These are phyloP conservation scores for Daldinia bambusicola DNA, from an alignment of 495 filamentous ascomycete genomes.

Conservation along the genomic window DNA sequence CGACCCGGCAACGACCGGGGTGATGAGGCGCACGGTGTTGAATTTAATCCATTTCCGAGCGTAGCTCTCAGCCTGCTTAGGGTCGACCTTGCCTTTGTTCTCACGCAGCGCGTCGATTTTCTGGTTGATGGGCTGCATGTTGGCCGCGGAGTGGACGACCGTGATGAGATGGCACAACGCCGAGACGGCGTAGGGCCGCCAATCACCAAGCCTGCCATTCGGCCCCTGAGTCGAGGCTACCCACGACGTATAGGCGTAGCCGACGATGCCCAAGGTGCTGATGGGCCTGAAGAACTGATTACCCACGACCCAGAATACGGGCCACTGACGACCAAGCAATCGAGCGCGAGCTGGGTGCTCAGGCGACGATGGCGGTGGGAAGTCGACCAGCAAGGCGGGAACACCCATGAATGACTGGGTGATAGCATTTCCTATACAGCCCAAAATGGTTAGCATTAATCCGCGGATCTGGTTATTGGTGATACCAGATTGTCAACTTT, in stretches of 20 bases:
- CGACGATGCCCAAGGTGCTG: constrained; percentile 57
- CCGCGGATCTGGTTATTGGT: too few relatives aligned
- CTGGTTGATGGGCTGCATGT: constrained; percentile 63
- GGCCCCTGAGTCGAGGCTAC: constrained; percentile 32
- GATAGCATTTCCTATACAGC: constrained; percentile 57
- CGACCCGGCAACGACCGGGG: constrained; percentile 54
- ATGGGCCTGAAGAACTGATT: constrained; percentile 63
- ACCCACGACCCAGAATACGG: constrained; percentile 58
- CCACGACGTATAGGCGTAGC: constrained; percentile 56
- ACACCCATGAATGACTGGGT: constrained; percentile 64
- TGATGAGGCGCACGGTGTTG: constrained; percentile 53
- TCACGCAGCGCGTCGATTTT: constrained; percentile 55
- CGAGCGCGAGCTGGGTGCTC: constrained; percentile 52
- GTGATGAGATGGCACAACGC: constrained; percentile 56
- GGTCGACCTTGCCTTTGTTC: constrained; percentile 46
- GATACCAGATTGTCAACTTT: background rate
- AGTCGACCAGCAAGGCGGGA: constrained; percentile 59
- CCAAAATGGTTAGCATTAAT: constrained; percentile 12
- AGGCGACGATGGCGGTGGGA: constrained; percentile 54
- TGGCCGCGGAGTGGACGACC: constrained; percentile 58
- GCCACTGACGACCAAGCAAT: constrained; percentile 60
- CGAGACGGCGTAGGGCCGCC: constrained; percentile 53
- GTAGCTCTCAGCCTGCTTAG: constrained; percentile 50
- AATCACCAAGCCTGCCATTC: constrained; percentile 46
- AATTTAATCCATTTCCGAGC: constrained; percentile 52